Evolutionary conservation across 805 yeast species (phyloP).

Genomic region (Sugiyamaella qingdaonensis): DNA sequence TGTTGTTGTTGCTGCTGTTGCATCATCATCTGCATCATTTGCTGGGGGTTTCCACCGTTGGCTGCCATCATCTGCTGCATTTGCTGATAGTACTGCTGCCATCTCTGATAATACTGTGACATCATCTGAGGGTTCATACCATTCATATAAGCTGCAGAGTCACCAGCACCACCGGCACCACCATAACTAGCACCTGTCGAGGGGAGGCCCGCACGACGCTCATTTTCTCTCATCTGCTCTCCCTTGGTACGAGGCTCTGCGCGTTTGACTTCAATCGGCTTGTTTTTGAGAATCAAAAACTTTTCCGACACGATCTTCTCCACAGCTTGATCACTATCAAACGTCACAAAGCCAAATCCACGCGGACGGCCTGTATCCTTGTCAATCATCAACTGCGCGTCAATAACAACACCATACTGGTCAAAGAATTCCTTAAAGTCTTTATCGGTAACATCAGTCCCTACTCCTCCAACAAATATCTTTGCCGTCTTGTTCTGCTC

Average conservation of each 20-base stretch:
- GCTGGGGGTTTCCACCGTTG: slow-evolving; percentile 14
- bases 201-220: slow-evolving; percentile 8
- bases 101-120: slow-evolving; percentile 40
- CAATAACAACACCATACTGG: slow-evolving; percentile 85
- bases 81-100: slow-evolving; percentile 37
- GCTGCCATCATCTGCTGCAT: slow-evolving; percentile 36
- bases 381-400: slow-evolving; percentile 95
- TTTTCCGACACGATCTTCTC: slow-evolving; percentile 81
- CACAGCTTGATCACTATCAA: slow-evolving; percentile 90
- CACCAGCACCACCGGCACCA: slow-evolving; percentile 5
- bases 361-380: slow-evolving; percentile 95
- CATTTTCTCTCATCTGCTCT: slow-evolving; percentile 13
- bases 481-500: slow-evolving; percentile 97
- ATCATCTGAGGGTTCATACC: slow-evolving; percentile 41
- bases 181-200: slow-evolving; percentile 1
- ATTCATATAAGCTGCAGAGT: slow-evolving; percentile 18
- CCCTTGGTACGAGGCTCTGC: slow-evolving; percentile 39
- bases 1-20: slow-evolving; percentile 13
- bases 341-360: slow-evolving; percentile 96
- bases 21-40: slow-evolving; percentile 21
- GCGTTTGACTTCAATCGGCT: slow-evolving; percentile 44
- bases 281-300: slow-evolving; percentile 80
- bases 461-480: slow-evolving; percentile 95
- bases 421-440: slow-evolving; percentile 85
- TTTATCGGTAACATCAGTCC: slow-evolving; percentile 85